phyloP scores from a whole-genome alignment of 1,284 basidiomycete genomes.

The Kalmanozyma brasiliensis region DNA sequence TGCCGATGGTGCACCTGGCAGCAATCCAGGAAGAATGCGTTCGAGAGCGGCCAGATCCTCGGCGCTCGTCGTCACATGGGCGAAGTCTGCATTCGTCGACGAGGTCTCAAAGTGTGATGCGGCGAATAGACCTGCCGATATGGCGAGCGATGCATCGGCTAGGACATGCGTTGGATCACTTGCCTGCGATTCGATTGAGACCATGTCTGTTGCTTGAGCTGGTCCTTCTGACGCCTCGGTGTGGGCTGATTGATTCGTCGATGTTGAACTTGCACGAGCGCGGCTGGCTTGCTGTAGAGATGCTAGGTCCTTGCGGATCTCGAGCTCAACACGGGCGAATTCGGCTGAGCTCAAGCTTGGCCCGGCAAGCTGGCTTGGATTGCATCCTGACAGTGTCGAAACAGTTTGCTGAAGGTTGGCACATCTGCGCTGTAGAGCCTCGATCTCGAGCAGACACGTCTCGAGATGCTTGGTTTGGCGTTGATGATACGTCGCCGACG shows the following conservation, averaged over 20 bases:
- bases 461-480: neutral
- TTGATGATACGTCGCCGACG: neutral
- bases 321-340: neutral
- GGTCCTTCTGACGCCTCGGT: too few species aligned
- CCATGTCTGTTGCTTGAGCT: too few species aligned
- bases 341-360: neutral
- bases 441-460: neutral
- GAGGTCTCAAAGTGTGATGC: too few species aligned
- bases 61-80: too few species aligned
- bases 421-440: neutral
- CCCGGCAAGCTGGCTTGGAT: neutral
- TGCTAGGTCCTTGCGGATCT: neutral
- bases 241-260: neutral
- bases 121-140: too few species aligned
- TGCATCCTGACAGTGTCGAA: neutral
- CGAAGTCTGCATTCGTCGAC: too few species aligned
- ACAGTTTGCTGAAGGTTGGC: constrained; percentile 1
- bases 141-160: too few species aligned
- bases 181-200: too few species aligned
- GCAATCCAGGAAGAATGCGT: too few species aligned
- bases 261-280: neutral
- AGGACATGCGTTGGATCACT: too few species aligned
- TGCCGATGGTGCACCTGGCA: too few species aligned
- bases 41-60: neutral
- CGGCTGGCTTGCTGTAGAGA: neutral